Conservation (phyloP, 805 yeast genomes). For the Vanderwaltozyma polyspora region DNA sequence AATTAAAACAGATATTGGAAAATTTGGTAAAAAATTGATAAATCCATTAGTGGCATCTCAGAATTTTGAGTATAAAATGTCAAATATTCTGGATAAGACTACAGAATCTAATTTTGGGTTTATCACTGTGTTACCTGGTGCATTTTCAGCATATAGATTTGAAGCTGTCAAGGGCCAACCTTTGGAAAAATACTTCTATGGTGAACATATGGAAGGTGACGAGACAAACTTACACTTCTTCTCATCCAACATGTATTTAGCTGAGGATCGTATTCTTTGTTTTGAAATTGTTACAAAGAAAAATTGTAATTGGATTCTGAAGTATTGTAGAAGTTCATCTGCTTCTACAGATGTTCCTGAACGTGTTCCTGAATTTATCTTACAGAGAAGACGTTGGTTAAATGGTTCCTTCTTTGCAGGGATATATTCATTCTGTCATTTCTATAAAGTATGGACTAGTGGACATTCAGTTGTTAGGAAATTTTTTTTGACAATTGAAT, state of each 20-base stretch:
- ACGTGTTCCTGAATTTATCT: slow-evolving; percentile 68
- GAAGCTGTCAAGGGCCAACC: slow-evolving; percentile 79
- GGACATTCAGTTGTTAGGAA: slow-evolving; percentile 63
- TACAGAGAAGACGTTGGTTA: slow-evolving; percentile 93
- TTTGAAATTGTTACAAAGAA: slow-evolving; percentile 88
- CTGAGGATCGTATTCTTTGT: slow-evolving; percentile 92
- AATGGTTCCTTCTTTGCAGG: slow-evolving; percentile 96
- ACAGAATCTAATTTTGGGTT: slow-evolving; percentile 92
- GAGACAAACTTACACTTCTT: slow-evolving; percentile 68
- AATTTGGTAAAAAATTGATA: slow-evolving; percentile 38
- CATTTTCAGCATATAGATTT: slow-evolving; percentile 88
- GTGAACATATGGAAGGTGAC: slow-evolving; percentile 63
- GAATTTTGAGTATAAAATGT: slow-evolving; percentile 92
- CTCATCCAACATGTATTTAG: slow-evolving; percentile 91
- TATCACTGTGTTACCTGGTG: slow-evolving; percentile 91
- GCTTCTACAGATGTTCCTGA: slow-evolving; percentile 97
- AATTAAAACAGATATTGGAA: slow-evolving; percentile 76
- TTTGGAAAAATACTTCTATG: slow-evolving; percentile 79
- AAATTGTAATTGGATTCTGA: slow-evolving; percentile 61
- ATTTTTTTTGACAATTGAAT: slow-evolving; percentile 63
- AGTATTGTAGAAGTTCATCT: slow-evolving; percentile 75
- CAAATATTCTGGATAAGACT: slow-evolving; percentile 90
- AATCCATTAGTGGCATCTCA: slow-evolving; percentile 95
- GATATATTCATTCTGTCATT: slow-evolving; percentile 71
- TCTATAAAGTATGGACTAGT: slow-evolving; percentile 64